phyloP scores from a whole-genome alignment of 2,329 filamentous ascomycete genomes.

The Xylariaceae sp. region DNA sequence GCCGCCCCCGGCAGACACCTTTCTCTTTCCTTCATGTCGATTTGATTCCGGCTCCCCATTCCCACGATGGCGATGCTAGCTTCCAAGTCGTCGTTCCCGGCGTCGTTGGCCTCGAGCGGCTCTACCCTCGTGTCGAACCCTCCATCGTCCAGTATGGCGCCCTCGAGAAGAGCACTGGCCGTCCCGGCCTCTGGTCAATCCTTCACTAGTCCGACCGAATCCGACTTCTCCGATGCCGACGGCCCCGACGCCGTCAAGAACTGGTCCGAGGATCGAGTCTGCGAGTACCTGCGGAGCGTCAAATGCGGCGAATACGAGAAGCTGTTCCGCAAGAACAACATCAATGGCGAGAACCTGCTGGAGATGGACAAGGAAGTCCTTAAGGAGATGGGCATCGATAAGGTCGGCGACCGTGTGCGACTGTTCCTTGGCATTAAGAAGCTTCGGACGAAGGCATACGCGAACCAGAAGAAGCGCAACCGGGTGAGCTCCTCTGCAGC shows the following conservation, averaged over 20 bases:
- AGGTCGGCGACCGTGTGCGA: conserved; percentile 91
- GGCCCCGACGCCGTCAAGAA: conserved; percentile 67
- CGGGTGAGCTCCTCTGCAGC: conserved; percentile 66
- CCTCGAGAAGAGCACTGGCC: conserved; percentile 44
- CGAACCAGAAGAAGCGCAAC: conserved; percentile 75
- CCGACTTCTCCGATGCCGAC: conserved; percentile 82
- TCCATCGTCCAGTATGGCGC: conserved; percentile 41
- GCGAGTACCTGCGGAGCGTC: conserved; percentile 83
- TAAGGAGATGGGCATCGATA: conserved; percentile 97
- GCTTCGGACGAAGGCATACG: conserved; percentile 66
- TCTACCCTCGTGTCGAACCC: conserved; percentile 38
- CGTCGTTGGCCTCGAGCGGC: conserved; percentile 41
- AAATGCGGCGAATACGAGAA: conserved; percentile 92
- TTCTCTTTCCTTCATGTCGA: conserved; percentile 13
- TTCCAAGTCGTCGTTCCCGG: conserved; percentile 63
- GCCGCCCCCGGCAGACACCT: too few relatives aligned
- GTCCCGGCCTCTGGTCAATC: conserved; percentile 43
- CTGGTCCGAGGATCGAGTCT: conserved; percentile 89
- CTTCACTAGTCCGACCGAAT: conserved; percentile 81
- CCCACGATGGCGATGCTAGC: conserved; percentile 67
- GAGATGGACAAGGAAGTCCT: conserved; percentile 96
- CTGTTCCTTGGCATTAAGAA: conserved; percentile 83
- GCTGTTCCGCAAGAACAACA: conserved; percentile 84
- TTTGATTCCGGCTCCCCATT: conserved; percentile 8
- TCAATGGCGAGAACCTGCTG: conserved; percentile 92